Evolutionary conservation across 768 basidiomycete genomes (phyloP).

Genomic region (Pisolithus marmoratus): DNA sequence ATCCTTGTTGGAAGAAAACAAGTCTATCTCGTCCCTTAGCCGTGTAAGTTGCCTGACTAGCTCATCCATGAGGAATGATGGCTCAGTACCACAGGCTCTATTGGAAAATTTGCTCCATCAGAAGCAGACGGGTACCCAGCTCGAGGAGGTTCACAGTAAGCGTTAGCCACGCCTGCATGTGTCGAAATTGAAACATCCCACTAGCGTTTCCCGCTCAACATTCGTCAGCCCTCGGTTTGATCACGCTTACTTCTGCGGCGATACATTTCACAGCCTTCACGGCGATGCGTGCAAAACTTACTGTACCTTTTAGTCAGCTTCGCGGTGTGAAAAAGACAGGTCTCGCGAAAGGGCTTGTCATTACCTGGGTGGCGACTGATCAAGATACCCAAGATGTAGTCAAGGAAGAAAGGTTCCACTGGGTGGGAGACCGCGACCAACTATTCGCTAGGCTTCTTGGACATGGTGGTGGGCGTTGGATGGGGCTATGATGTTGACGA

Average conservation of each 20-base stretch:
- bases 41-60: slow-evolving; percentile 24
- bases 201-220: slow-evolving; percentile 60
- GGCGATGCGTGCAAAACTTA: slow-evolving; percentile 38
- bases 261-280: slow-evolving; percentile 54
- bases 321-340: slow-evolving; percentile 55
- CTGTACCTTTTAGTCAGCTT: slow-evolving; percentile 41
- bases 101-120: not conserved
- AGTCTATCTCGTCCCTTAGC: slow-evolving; percentile 31
- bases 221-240: slow-evolving; percentile 48
- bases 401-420: slow-evolving; percentile 50
- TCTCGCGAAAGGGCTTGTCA: slow-evolving; percentile 44
- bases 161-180: not conserved
- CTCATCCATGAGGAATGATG: not conserved
- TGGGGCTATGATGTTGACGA: slow-evolving; percentile 32
- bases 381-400: slow-evolving; percentile 27
- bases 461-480: slow-evolving; percentile 43
- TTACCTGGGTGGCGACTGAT: slow-evolving; percentile 36
- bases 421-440: slow-evolving; percentile 60
- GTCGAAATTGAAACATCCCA: not conserved
- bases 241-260: slow-evolving; percentile 46
- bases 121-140: slow-evolving; percentile 2
- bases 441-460: slow-evolving; percentile 61
- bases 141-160: slow-evolving; percentile 32
- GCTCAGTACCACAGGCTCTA: slow-evolving; percentile 4
- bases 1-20: slow-evolving; percentile 37